Base-by-base conservation (phyloP, 2,329 filamentous ascomycete genomes). In the Aspergillus arachidicola region DNA sequence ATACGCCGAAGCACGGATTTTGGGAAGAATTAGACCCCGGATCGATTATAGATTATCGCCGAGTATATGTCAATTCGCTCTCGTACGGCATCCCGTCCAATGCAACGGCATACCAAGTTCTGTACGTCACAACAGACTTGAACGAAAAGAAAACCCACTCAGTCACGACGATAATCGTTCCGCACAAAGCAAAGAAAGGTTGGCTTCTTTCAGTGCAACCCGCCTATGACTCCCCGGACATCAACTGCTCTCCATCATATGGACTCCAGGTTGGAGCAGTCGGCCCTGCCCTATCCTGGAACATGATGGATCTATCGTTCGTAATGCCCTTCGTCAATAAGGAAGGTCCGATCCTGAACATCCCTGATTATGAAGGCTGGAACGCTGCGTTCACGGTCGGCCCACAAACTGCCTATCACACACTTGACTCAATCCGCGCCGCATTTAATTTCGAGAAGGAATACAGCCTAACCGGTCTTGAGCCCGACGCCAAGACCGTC, bases 181-280 rank as follows among this genome's bases (percentile, higher is more conserved):
- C 48, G 2, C 16, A n/a, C 7, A 32, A 51, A 1, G 48, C 48
- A 4, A 21, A 21, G 16, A 51, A n/a, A 16, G 28, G 26, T 28
- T 28, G 48, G 30, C 28, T 51, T 3, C 26, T 51, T 0, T 51
- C 48, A 3, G 48, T 51, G 1, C 48, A 51, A 6, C 26, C 48
- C 6, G 55, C 55, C 23, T 45, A 57, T n/a, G 36, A 57, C 36
- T 57, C 55, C 5, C 55, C 55, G 10, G 55, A 57, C 10, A 45
- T 28, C 38, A 57, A 57, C 30, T 57, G 55, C 36, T 57, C 55
- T 4, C 55, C 55, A 7, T 45, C 55, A 0, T 57, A 57, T 12
- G 36, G 55, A 23, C n/a, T 43, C 23, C 55, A 45, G 16, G 55
- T 43, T 14, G 55, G 55, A 26, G 55, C 36, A 6, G 10, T 43